A percentile compares a stretch with the other conserved stretches of the same genome.
These are phyloP conservation scores for Fraxinus sp. DNA, from an alignment of 305 asterid species.

Conservation along the genomic window DNA sequence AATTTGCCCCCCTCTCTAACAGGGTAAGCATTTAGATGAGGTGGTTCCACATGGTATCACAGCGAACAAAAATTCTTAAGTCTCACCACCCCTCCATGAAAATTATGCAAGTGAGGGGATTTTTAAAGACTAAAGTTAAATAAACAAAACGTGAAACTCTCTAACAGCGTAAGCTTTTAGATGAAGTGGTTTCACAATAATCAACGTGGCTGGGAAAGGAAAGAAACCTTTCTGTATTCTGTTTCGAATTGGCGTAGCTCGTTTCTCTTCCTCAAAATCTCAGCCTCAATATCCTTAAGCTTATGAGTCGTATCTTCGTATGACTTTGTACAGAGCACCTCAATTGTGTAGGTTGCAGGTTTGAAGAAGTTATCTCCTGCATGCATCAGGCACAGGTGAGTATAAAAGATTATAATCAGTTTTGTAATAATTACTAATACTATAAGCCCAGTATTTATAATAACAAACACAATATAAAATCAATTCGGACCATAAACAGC, in stretches of 20 bases:
- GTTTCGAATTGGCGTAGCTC: constrained; percentile 95
- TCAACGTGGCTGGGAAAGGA: constrained; percentile 4
- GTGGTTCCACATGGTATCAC: neutral
- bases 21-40: neutral
- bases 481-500: constrained; percentile 92
- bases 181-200: neutral
- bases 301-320: constrained; percentile 81
- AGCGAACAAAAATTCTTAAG: neutral
- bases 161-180: neutral
- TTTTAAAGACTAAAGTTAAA: neutral
- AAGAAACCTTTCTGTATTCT: constrained; percentile 84
- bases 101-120: neutral
- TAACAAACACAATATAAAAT: constrained; percentile 22
- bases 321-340: constrained; percentile 87
- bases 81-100: neutral
- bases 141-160: neutral
- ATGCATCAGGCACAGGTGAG: constrained; percentile 31
- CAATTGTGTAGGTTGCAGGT: constrained; percentile 79
- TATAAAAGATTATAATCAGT: neutral
- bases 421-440: constrained; percentile 1
- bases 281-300: constrained; percentile 83
- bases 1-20: neutral
- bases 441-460: constrained; percentile 9
- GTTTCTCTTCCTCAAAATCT: constrained; percentile 88
- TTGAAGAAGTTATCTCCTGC: constrained; percentile 98